These are phyloP conservation scores for Benincasa hispida DNA, from an alignment of 306 rosid genomes.

Conservation along the genomic window DNA sequence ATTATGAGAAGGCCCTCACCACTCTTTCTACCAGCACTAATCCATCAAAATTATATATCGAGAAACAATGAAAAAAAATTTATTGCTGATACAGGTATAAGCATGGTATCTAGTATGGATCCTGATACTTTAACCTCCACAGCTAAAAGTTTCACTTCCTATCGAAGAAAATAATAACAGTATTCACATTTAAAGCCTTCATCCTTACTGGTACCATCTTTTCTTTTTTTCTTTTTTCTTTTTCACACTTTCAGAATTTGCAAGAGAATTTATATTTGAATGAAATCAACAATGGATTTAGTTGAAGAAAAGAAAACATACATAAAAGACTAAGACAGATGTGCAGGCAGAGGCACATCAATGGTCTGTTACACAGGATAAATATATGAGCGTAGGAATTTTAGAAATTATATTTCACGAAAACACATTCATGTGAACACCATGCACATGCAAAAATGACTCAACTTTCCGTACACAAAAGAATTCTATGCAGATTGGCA, in stretches of 20 bases:
- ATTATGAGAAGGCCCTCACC: not conserved
- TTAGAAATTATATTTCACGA: not conserved
- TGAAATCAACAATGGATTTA: not conserved
- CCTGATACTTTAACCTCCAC: not conserved
- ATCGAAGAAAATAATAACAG: not conserved
- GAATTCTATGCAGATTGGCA: not conserved
- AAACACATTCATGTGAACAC: not conserved
- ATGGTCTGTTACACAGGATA: not conserved
- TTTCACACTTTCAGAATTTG: not conserved
- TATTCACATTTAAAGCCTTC: not conserved
- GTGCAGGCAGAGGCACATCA: not conserved
- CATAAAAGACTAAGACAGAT: not conserved
- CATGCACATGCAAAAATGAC: not conserved
- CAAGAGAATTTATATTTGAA: not conserved
- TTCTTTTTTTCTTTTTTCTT: not conserved
- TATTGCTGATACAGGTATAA: not conserved
- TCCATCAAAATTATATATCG: not conserved
- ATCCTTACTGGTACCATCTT: not conserved
- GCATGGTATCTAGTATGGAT: not conserved
- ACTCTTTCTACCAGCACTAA: not conserved
- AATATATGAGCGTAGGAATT: not conserved
- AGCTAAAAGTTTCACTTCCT: not conserved
- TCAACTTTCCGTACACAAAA: conserved; percentile 1
- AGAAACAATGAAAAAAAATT: not conserved
- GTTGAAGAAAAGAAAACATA: not conserved